Evolutionary conservation across 139 green algal genomes (phyloP), one percentile per base, ranked within the genome.

Genomic region (Trebouxia sp.): DNA sequence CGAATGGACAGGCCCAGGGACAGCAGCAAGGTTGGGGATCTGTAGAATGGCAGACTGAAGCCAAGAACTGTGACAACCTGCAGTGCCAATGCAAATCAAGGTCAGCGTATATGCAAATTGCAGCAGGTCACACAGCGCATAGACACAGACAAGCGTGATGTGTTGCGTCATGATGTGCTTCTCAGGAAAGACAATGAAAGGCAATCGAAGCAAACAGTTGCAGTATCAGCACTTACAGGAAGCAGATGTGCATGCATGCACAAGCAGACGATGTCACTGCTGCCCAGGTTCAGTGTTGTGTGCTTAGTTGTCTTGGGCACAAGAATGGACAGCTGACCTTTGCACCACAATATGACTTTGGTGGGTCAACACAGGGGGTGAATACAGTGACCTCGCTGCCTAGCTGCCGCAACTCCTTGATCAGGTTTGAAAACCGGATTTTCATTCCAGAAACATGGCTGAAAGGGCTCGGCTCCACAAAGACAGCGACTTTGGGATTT

Each of bases 391-490:
- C 94, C 30, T 98, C 93, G 77, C 93, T 89, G 17, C 94, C 95
- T 28, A 83, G 79, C n/a, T 96, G 89, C 14, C 85, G 55, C 58
- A 98, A 83, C 58, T 89, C 90, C 43, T 89, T 89, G 77, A 98
- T 98, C 28, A 97, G 87, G 41, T 92, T 95, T 26, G 91, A 84
- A 82, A 97, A 98, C 0, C 95, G 39, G 17, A 97, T 98, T 83
- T 98, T 97, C 89, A 96, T 96, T 39, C 95, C 95, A 48, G 76
- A 89, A 3, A 96, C 87, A 66, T 96, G 90, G 38, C 79, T 92
- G 87, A 95, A 96, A 1, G 92, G 92, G 42, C 72, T 90, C 15
- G 92, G 92, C 89, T 95, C 92, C 5, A 95, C 92, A 43, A 95
- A 94, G 20, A 95, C 88, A 38, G 88, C 89, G 0, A 95, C 76